Conservation (phyloP, 2,329 filamentous ascomycete species). For the Penicillium vulpinum region DNA sequence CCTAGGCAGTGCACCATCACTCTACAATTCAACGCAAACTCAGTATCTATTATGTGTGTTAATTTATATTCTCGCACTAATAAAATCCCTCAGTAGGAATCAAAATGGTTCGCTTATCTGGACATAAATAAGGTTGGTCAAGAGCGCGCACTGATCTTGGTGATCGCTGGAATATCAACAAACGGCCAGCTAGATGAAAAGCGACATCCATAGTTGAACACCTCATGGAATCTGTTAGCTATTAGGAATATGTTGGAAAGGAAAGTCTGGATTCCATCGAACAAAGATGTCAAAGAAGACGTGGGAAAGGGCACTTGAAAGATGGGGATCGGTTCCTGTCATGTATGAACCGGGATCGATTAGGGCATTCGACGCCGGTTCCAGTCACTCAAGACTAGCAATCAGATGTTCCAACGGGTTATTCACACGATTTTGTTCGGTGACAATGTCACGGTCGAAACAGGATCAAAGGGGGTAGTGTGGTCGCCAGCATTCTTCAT, state of each 20-base stretch:
- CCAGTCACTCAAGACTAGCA: background rate
- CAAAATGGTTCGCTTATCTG: background rate
- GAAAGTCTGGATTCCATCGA: background rate
- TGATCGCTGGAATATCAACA: background rate
- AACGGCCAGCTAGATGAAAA: background rate
- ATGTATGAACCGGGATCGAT: background rate
- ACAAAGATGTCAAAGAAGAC: background rate
- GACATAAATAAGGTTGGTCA: background rate
- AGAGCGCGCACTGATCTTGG: background rate
- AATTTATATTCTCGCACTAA: too few relatives aligned
- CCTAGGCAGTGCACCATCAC: background rate
- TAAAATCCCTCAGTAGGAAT: background rate
- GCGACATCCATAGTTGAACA: background rate
- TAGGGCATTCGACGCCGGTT: conserved; percentile 2
- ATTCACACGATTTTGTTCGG: background rate
- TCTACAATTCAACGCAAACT: background rate
- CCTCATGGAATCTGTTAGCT: background rate
- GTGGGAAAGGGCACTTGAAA: background rate
- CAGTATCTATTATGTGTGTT: background rate
- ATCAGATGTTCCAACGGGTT: background rate
- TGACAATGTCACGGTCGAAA: background rate
- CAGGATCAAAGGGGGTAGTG: conserved; percentile 13
- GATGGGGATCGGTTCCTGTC: background rate
- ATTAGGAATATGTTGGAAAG: background rate
- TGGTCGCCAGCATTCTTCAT: conserved; percentile 33